Conservation (phyloP, 352 stramenopile species). For the Globisporangium megalacanthum region DNA sequence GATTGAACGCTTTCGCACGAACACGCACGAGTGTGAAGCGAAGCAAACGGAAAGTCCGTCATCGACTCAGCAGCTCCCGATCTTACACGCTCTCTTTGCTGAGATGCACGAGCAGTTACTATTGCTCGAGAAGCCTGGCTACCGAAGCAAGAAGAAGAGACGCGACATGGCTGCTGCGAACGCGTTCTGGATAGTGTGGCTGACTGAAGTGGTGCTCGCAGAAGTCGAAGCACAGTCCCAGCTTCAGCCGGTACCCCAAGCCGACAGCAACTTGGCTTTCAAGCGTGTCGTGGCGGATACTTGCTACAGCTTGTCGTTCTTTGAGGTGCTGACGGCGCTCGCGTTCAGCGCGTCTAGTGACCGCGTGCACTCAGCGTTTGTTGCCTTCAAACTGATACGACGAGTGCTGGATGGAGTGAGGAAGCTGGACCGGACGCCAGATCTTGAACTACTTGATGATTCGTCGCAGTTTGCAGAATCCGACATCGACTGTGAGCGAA, state of each 20-base stretch:
- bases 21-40: neutral
- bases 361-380: constrained; percentile 23
- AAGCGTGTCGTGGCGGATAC: neutral
- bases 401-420: constrained; percentile 3
- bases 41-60: too few relatives aligned
- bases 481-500: neutral
- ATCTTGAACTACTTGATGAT: neutral
- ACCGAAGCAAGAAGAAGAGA: neutral
- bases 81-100: constrained; percentile 22
- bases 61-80: neutral
- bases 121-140: neutral
- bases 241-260: neutral
- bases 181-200: constrained; percentile 28
- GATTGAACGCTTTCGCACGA: neutral
- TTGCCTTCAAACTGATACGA: constrained; percentile 23
- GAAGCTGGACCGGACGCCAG: neutral
- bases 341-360: constrained; percentile 5
- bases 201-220: constrained; percentile 19
- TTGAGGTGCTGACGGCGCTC: constrained; percentile 22
- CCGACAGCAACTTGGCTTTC: neutral
- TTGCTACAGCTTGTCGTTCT: constrained; percentile 22
- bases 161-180: neutral
- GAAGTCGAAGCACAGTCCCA: neutral
- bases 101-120: constrained; percentile 15
- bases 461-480: neutral